These are phyloP conservation scores for Vicia villosa DNA, from an alignment of 306 rosid species.

Conservation along the genomic window DNA sequence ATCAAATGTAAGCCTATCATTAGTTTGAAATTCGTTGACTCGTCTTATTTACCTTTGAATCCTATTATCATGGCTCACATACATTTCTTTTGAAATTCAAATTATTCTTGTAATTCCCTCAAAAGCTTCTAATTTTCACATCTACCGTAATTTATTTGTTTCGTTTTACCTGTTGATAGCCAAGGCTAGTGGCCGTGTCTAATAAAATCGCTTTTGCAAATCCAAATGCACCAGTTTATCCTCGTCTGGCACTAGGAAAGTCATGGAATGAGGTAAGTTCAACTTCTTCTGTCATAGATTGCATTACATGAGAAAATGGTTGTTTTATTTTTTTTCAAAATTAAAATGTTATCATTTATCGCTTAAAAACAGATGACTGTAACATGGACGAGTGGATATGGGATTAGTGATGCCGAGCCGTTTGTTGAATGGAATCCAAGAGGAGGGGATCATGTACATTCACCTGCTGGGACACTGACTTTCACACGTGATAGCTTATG, in stretches of 20 bases:
- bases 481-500: constrained; percentile 70
- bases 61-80: not conserved
- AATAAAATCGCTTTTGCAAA: constrained; percentile 62
- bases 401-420: constrained; percentile 66
- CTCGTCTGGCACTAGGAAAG: constrained; percentile 86
- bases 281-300: not conserved
- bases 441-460: constrained; percentile 55
- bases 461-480: constrained; percentile 77
- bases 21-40: not conserved
- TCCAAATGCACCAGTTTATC: constrained; percentile 90
- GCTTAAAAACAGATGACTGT: constrained; percentile 67
- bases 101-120: not conserved
- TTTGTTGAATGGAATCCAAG: constrained; percentile 77
- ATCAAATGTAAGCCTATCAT: constrained; percentile 49
- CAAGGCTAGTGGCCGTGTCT: constrained; percentile 77
- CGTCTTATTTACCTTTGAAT: not conserved
- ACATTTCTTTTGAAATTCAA: not conserved
- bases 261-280: constrained; percentile 80
- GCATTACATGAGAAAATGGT: not conserved
- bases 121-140: constrained; percentile 16
- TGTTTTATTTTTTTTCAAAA: constrained; percentile 24
- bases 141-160: constrained; percentile 16
- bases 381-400: constrained; percentile 97
- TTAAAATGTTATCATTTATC: constrained; percentile 6
- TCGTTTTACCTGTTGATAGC: constrained; percentile 47